Percentiles rank a stretch among this genome's conserved stretches.
These are phyloP conservation scores for Limtongia smithiae DNA, from an alignment of 805 yeast genomes.

Conservation along the genomic window DNA sequence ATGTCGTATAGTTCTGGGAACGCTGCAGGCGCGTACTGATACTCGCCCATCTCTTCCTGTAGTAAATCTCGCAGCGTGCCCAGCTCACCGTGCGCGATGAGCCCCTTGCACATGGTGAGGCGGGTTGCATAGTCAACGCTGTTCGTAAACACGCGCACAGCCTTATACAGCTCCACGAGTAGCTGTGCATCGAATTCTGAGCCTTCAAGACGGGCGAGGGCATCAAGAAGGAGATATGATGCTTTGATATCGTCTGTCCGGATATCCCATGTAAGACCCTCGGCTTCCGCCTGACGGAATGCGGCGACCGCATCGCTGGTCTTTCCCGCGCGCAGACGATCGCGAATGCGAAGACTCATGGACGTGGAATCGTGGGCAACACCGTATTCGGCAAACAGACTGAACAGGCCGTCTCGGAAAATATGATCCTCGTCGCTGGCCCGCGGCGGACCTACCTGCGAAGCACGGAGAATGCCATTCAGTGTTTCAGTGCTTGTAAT, in stretches of 20 bases:
- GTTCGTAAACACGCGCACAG: conserved; percentile 43
- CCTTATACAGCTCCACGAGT: conserved; percentile 40
- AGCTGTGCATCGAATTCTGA: conserved; percentile 18
- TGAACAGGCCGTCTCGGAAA: conserved; percentile 16
- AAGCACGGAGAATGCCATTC: conserved; percentile 22
- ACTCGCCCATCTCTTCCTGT: conserved; percentile 41
- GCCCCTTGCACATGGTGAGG: conserved; percentile 39
- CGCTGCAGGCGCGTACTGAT: conserved; percentile 27
- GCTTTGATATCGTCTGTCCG: conserved; percentile 29
- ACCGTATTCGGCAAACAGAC: conserved; percentile 1
- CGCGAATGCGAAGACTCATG: conserved; percentile 26
- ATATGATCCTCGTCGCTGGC: not conserved
- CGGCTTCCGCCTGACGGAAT: conserved; percentile 18
- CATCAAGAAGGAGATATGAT: conserved; percentile 26
- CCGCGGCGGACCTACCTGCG: conserved; percentile 8
- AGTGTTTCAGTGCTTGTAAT: conserved; percentile 29
- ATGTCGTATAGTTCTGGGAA: conserved; percentile 43
- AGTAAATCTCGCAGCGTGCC: conserved; percentile 45
- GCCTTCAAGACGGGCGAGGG: conserved; percentile 4
- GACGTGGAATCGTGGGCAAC: conserved; percentile 13
- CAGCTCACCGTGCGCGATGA: conserved; percentile 39
- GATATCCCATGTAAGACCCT: conserved; percentile 29
- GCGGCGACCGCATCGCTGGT: conserved; percentile 20
- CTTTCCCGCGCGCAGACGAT: conserved; percentile 19
- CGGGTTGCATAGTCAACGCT: conserved; percentile 42